A percentile compares a stretch with the other conserved stretches of the same genome.
Conservation (phyloP, 2,329 filamentous ascomycete species). For the Plectosphaerella plurivora region DNA sequence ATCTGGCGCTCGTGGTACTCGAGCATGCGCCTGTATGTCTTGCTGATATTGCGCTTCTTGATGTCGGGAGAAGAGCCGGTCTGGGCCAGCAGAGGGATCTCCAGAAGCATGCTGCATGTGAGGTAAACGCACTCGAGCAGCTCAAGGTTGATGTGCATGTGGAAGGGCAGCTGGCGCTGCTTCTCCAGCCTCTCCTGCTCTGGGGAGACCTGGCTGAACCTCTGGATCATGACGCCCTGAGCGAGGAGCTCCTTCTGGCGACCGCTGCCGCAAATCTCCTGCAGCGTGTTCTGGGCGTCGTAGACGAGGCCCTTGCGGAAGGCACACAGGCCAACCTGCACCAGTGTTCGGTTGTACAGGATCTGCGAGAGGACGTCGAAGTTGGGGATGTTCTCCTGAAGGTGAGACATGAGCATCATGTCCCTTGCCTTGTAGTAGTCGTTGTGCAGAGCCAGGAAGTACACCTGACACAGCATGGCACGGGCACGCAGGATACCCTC, state of each 20-base stretch:
- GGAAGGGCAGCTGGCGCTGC: slow-evolving; percentile 96
- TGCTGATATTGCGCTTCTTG: slow-evolving; percentile 97
- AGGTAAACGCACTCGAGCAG: slow-evolving; percentile 97
- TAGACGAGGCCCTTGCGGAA: slow-evolving; percentile 97
- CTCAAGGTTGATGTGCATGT: slow-evolving; percentile 99
- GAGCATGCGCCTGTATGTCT: slow-evolving; percentile 98
- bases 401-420: slow-evolving; percentile 99
- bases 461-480: slow-evolving; percentile 97
- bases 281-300: slow-evolving; percentile 93
- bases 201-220: slow-evolving; percentile 91
- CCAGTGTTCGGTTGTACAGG: slow-evolving; percentile 95
- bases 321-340: slow-evolving; percentile 95
- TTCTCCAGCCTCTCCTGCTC: slow-evolving; percentile 97
- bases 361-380: slow-evolving; percentile 98
- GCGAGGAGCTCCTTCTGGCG: slow-evolving; percentile 97
- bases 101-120: slow-evolving; percentile 97
- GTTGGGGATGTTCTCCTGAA: slow-evolving; percentile 94
- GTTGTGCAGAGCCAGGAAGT: slow-evolving; percentile 95
- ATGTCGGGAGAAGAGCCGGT: slow-evolving; percentile 95
- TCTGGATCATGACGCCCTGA: slow-evolving; percentile 97
- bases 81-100: slow-evolving; percentile 95
- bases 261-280: slow-evolving; percentile 96
- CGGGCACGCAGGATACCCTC: slow-evolving; percentile 94
- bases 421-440: slow-evolving; percentile 97
- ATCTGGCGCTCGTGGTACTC: slow-evolving; percentile 99